phyloP scores from a whole-genome alignment of 2,329 filamentous ascomycete genomes.

The Trichoderma guizhouense region DNA sequence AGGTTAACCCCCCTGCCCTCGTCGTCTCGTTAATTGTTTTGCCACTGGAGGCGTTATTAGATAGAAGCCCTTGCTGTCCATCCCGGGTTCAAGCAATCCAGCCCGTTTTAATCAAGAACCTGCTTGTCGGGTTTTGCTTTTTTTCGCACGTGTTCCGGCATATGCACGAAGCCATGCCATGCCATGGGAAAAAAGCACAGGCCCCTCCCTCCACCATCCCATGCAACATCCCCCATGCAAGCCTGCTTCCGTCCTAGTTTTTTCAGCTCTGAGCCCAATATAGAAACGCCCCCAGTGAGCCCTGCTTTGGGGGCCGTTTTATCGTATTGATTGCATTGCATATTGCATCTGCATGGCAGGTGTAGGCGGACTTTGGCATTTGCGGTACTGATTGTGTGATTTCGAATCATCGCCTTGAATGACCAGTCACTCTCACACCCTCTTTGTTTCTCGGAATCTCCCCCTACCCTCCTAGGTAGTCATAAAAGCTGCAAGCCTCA shows the following conservation, averaged over 20 bases:
- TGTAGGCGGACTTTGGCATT: not conserved
- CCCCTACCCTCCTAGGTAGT: not conserved
- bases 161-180: not conserved
- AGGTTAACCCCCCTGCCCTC: not conserved
- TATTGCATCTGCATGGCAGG: not conserved
- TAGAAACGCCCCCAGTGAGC: not conserved
- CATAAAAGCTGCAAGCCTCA: not conserved
- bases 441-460: not conserved
- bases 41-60: not conserved
- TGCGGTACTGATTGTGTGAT: not conserved
- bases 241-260: conserved; percentile 13
- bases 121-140: not conserved
- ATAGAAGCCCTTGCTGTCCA: not conserved
- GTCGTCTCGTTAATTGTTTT: not conserved
- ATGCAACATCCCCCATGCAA: not conserved
- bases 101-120: not conserved
- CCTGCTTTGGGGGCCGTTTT: not conserved
- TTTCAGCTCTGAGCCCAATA: conserved; percentile 16
- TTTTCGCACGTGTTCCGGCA: conserved; percentile 4
- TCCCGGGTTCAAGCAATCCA: not conserved
- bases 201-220: no score
- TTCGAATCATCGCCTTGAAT: not conserved
- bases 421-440: not conserved
- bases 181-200: no score
- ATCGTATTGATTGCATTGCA: not conserved